phyloP scores from a whole-genome alignment of 352 stramenopile genomes.

The Phytophthora brassicae region DNA sequence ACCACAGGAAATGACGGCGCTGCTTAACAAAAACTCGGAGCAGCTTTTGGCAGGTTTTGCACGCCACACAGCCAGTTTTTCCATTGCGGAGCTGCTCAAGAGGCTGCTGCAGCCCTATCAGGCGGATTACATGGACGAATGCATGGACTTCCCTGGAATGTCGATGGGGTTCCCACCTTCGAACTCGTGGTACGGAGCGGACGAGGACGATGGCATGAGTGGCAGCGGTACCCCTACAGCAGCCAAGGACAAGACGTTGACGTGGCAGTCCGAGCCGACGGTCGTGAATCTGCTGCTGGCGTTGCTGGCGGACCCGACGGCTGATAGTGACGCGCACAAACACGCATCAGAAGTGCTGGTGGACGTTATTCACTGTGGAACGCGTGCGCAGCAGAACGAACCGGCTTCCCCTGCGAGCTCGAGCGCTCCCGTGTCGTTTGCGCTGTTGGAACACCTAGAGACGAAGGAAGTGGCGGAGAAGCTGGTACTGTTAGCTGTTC shows the following conservation, averaged over 20 bases:
- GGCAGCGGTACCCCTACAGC: constrained; percentile 59
- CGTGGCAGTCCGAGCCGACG: constrained; percentile 70
- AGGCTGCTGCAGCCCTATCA: constrained; percentile 83
- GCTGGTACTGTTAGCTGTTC: constrained; percentile 62
- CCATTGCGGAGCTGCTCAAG: constrained; percentile 82
- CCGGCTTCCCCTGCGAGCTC: constrained; percentile 60
- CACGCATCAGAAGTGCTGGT: constrained; percentile 81
- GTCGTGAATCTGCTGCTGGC: constrained; percentile 70
- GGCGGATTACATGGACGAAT: constrained; percentile 84
- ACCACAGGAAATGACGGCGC: constrained; percentile 79
- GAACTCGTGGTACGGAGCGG: constrained; percentile 75
- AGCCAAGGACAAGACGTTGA: constrained; percentile 63
- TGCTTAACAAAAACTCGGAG: constrained; percentile 85
- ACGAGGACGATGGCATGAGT: constrained; percentile 71
- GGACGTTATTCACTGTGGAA: constrained; percentile 87
- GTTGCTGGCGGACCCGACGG: constrained; percentile 47
- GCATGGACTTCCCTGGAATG: constrained; percentile 85
- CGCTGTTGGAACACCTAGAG: constrained; percentile 78
- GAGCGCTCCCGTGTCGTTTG: constrained; percentile 59
- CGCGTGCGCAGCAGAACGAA: constrained; percentile 71
- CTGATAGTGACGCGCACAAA: constrained; percentile 82
- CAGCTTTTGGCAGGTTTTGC: constrained; percentile 70
- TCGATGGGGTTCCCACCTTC: constrained; percentile 71
- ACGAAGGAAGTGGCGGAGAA: constrained; percentile 72
- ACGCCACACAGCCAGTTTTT: constrained; percentile 71